These are phyloP conservation scores for Xylariaceae sp. DNA, from an alignment of 2,329 filamentous ascomycete genomes.

Conservation along the genomic window DNA sequence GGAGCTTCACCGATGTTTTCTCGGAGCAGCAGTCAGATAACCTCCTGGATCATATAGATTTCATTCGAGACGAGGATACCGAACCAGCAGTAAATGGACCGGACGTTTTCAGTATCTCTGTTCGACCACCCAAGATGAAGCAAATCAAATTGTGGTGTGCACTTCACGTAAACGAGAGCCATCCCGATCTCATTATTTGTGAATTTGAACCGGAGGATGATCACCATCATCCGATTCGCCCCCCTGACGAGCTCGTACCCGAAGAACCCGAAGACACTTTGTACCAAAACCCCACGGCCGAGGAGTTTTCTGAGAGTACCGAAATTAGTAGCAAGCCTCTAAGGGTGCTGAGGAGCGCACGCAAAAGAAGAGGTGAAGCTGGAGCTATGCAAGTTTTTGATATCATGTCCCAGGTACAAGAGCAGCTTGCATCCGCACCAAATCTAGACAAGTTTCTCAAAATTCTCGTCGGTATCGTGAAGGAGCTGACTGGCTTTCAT, in stretches of 20 bases:
- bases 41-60: conserved; percentile 81
- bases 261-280: conserved; percentile 72
- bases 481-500: conserved; percentile 87
- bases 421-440: conserved; percentile 73
- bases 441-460: conserved; percentile 74
- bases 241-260: conserved; percentile 56
- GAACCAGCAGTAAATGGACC: conserved; percentile 75
- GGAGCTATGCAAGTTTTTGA: conserved; percentile 88
- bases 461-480: conserved; percentile 79
- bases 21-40: conserved; percentile 82
- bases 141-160: conserved; percentile 80
- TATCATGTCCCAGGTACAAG: conserved; percentile 88
- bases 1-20: conserved; percentile 79
- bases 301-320: conserved; percentile 75
- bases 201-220: conserved; percentile 89
- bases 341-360: conserved; percentile 71
- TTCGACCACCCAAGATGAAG: conserved; percentile 56
- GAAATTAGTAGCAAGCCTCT: conserved; percentile 72
- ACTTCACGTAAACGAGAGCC: conserved; percentile 69
- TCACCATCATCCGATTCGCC: conserved; percentile 62
- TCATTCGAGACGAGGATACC: conserved; percentile 77
- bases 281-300: conserved; percentile 66
- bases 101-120: conserved; percentile 78
- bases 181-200: conserved; percentile 74
- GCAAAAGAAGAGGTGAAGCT: conserved; percentile 73